phyloP scores from a whole-genome alignment of 495 filamentous ascomycete species.

The Neurospora sp. region DNA sequence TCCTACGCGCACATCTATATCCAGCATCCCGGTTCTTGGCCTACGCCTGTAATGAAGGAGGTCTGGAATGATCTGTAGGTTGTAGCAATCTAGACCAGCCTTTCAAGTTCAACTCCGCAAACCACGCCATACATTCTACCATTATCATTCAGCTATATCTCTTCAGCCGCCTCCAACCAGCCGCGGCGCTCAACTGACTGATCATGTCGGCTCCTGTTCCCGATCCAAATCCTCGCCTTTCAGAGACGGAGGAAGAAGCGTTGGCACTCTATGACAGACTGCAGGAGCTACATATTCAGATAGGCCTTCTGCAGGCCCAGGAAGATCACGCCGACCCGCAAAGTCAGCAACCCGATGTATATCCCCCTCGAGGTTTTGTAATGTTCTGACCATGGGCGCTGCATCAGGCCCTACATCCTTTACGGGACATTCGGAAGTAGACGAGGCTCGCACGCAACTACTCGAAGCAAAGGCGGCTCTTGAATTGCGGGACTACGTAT shows the following conservation, averaged over 20 bases:
- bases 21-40: neutral
- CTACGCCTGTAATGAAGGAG: neutral
- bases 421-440: slow-evolving; percentile 20
- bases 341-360: neutral
- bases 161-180: neutral
- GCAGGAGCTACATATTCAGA: slow-evolving; percentile 60
- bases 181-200: neutral
- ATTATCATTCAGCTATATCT: neutral
- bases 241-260: slow-evolving; percentile 46
- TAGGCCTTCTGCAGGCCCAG: slow-evolving; percentile 51
- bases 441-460: slow-evolving; percentile 53
- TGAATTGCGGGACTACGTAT: slow-evolving; percentile 53
- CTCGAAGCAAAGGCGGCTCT: slow-evolving; percentile 60
- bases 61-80: neutral
- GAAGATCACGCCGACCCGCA: slow-evolving; percentile 9
- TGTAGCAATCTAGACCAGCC: neutral
- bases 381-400: neutral
- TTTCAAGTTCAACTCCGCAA: neutral
- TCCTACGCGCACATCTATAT: neutral
- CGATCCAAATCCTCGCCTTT: slow-evolving; percentile 1
- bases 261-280: slow-evolving; percentile 59
- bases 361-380: neutral
- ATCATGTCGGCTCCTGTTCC: neutral
- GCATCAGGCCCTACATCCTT: neutral
- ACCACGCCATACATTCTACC: neutral